Base-by-base conservation (phyloP, 306 rosid genomes). In the Canavalia ensiformis region DNA sequence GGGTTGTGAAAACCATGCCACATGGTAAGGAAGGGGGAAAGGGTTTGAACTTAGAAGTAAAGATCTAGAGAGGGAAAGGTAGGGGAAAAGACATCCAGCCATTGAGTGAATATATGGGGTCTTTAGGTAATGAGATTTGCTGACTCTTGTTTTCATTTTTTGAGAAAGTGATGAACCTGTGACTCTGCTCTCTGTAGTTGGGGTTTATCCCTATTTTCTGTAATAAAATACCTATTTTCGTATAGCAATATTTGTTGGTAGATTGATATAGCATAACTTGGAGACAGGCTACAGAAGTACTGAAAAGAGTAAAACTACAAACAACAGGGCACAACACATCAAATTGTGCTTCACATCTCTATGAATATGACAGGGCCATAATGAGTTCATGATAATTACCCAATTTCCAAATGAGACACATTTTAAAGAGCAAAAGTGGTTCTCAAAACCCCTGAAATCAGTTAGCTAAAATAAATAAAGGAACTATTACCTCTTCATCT, bases 401-500 rank as follows among this genome's bases (percentile, higher is more conserved):
- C 30, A 50, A 37, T 50, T 60, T 42, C 51, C 33, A 60, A 60
- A 63, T 72, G 72, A 76, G 73, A 60, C 45, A 50, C 35, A 67
- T 57, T 76, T 60, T n/a, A 18, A 34, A 13, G 65, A 76, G 47
- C 60, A 44, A 82, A 56, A 71, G 18, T 66, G 79, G 68, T 29
- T 80, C 65, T 73, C 57, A 68, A 50, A 47, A 75, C 54, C 59
- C 47, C 80, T 30, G 62, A 56, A 81, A 71, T 56, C 67, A 46
- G 68, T 76, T n/a, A 78, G 33, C 47, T 56, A 85, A 37, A 74
- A 73, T 35, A 46, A 63, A 58, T 37, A 74, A 78, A 18, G 25
- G 25, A 62, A 66, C 60, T 37, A 68, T 79, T 93, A 93, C 99
- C 98, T 94, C 97, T 8, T 89, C 99, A 84, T 93, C 99, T 79